phyloP scores from a whole-genome alignment of 139 green algal species.

The Micractinium conductrix region DNA sequence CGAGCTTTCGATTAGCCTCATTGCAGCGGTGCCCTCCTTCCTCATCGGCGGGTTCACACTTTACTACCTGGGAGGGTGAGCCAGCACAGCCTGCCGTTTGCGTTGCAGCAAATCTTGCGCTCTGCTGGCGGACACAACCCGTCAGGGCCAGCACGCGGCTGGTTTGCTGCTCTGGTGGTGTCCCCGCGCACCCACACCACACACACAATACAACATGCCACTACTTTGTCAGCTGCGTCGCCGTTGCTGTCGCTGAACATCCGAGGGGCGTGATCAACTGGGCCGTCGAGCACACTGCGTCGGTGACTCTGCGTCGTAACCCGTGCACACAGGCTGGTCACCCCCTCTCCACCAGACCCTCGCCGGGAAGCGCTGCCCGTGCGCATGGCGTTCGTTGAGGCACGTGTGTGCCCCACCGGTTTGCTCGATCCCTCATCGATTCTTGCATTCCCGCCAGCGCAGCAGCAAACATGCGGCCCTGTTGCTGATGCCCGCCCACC shows the following conservation, averaged over 20 bases:
- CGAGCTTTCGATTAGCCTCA: slow-evolving; percentile 84
- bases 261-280: not conserved
- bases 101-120: not conserved
- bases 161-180: not conserved
- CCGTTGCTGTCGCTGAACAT: not conserved
- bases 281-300: not conserved
- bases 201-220: no score
- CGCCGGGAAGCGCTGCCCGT: slow-evolving; percentile 61
- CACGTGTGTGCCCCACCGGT: no score
- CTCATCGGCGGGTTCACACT: slow-evolving; percentile 57
- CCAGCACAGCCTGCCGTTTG: no score
- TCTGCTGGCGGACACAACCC: not conserved
- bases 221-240: not conserved
- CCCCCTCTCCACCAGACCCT: slow-evolving; percentile 63
- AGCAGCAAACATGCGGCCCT: no score
- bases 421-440: no score
- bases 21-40: slow-evolving; percentile 78
- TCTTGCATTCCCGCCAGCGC: no score
- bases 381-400: slow-evolving; percentile 70
- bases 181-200: not conserved
- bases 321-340: slow-evolving; percentile 51
- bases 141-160: not conserved
- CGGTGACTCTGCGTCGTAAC: slow-evolving; percentile 1
- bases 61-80: slow-evolving; percentile 26
- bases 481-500: no score